phyloP scores from a whole-genome alignment of 169 alveolate species.

The Babesia gibsoni region DNA sequence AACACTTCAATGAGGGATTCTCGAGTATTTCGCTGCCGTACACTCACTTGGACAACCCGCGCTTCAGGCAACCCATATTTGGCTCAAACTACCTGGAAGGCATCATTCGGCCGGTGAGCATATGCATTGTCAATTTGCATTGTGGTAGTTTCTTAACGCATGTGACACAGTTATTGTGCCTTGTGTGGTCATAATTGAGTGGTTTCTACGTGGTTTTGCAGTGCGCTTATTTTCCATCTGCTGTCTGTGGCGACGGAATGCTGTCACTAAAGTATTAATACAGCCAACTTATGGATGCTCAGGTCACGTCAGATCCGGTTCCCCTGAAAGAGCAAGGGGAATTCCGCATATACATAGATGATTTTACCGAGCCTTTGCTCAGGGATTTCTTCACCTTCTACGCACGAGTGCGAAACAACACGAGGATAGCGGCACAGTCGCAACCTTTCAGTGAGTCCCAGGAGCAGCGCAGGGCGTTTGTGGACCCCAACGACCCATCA shows the following conservation, averaged over 20 bases:
- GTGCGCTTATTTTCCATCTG: too few species aligned
- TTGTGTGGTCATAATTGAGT: not conserved
- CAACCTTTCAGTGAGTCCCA: constrained; percentile 29
- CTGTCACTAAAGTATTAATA: too few species aligned
- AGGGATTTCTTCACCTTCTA: constrained; percentile 46
- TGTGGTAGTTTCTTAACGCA: not conserved
- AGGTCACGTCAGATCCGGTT: constrained; percentile 16
- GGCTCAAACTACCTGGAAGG: constrained; percentile 41
- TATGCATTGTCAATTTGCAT: not conserved
- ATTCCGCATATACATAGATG: constrained; percentile 18
- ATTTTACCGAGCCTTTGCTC: constrained; percentile 43
- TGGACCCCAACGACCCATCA: constrained; percentile 62
- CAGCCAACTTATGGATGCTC: too few species aligned
- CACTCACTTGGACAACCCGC: constrained; percentile 49
- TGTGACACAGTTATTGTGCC: not conserved
- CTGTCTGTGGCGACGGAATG: too few species aligned
- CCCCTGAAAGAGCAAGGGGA: constrained; percentile 32
- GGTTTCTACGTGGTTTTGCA: not conserved
- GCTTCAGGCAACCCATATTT: constrained; percentile 53
- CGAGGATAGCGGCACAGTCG: constrained; percentile 4
- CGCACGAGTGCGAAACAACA: constrained; percentile 56
- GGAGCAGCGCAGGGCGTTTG: constrained; percentile 53
- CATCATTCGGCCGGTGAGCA: constrained; percentile 45
- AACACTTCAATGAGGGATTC: constrained; percentile 29
- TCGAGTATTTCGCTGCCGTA: constrained; percentile 56